Evolutionary conservation across 331 rosid species (phyloP), one percentile per base, ranked within the genome.

Genomic region (Pyrus hybrid): DNA sequence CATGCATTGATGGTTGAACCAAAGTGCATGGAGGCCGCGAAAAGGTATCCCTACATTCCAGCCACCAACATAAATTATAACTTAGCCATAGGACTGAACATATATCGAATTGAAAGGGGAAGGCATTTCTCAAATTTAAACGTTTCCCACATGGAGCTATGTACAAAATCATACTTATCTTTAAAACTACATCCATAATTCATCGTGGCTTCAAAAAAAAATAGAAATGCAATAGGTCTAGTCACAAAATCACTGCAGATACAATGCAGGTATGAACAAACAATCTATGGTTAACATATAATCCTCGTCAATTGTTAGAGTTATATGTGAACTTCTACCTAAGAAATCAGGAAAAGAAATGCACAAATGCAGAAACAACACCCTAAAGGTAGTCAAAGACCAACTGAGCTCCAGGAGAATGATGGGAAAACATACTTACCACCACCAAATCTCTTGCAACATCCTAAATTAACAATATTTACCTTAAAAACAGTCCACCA

Each of bases 401-500:
- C 29, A 62, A 62, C n/a, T n/a, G 37, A 33, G 60, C 54, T 14
- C 69, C 25, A 11, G 56, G 43, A 73, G 60, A 62, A 72, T 26
- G 37, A 22, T 17, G 16, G 17, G 21, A 79, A 26, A 33, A 14
- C 22, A 41, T 16, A 18, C 30, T 54, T 64, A 60, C 67, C 7
- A 37, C 53, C 66, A 62, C 63, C 70, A 64, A 74, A 74, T 18
- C 10, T 43, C 41, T 51, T 22, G 18, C 26, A 76, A 69, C 51
- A 54, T 76, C 51, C 53, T 60, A 75, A 83, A 13, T 67, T 62
- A 87, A 76, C 35, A 68, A 76, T 68, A 54, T 79, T 74, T 76
- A 88, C 97, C 98, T 93, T 78, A 93, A 72, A 80, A 93, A 89
- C 37, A 93, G 84, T 78, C 98, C 98, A 84, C 89, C 93, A 83